Conservation (phyloP, 139 green algal species). For the Tetraselmis striata region DNA sequence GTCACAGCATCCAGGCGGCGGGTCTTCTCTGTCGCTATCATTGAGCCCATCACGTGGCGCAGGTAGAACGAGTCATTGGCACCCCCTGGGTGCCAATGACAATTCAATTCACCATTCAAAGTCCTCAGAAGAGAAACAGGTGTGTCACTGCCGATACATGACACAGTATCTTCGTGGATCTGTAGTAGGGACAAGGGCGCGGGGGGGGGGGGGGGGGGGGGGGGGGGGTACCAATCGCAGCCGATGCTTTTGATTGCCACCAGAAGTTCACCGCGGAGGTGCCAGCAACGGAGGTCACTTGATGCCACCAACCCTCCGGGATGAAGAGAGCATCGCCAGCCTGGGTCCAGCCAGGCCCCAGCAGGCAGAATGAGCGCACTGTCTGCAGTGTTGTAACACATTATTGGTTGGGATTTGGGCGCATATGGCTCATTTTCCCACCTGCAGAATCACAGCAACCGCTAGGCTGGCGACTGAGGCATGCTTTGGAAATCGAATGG, state of each 20-base stretch:
- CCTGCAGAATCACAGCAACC: not conserved
- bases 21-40: not conserved
- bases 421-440: too few relatives aligned
- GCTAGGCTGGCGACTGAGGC: too few relatives aligned
- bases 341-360: constrained; percentile 14
- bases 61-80: not conserved
- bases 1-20: not conserved
- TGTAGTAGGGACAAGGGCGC: constrained; percentile 28
- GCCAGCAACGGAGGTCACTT: constrained; percentile 30
- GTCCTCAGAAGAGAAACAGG: constrained; percentile 6
- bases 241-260: constrained; percentile 41
- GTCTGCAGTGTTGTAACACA: not conserved
- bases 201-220: not conserved
- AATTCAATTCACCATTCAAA: not conserved
- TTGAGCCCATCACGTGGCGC: not conserved
- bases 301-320: constrained; percentile 76
- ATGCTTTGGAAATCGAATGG: not conserved
- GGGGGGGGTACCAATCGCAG: constrained; percentile 14
- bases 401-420: too few relatives aligned
- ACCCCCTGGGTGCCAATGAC: not conserved
- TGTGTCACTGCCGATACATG: constrained; percentile 4
- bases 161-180: constrained; percentile 20
- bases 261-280: constrained; percentile 77
- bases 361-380: not conserved
- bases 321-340: constrained; percentile 70